Evolutionary conservation across 2,329 filamentous ascomycete genomes (phyloP).

Genomic region (Aspergillus carbonarius): DNA sequence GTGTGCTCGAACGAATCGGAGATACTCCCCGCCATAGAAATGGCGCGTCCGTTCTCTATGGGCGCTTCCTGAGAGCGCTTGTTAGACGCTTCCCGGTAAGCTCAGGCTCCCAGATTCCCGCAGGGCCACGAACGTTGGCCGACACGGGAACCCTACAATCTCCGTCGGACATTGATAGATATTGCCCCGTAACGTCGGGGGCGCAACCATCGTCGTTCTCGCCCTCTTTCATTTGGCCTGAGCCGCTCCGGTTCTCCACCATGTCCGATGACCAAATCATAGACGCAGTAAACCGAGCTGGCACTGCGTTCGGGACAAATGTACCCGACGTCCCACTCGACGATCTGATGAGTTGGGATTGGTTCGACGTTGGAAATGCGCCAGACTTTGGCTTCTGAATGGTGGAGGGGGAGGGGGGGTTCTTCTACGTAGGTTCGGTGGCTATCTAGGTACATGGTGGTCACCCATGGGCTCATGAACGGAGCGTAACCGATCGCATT

Average conservation of each 20-base stretch:
- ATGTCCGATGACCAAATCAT: slow-evolving; percentile 71
- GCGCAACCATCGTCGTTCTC: slow-evolving; percentile 27
- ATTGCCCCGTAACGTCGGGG: slow-evolving; percentile 22
- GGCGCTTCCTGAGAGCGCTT: slow-evolving; percentile 54
- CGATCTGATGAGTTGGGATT: slow-evolving; percentile 59
- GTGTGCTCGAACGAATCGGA: slow-evolving; percentile 68
- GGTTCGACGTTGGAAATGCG: slow-evolving; percentile 48
- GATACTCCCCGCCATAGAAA: slow-evolving; percentile 65
- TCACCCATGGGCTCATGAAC: not conserved
- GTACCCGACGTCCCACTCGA: slow-evolving; percentile 60
- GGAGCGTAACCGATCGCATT: not conserved
- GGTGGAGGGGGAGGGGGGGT: not conserved
- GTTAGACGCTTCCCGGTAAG: slow-evolving; percentile 39
- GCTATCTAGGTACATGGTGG: not conserved
- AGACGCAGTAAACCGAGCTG: slow-evolving; percentile 64
- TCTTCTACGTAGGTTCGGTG: not conserved
- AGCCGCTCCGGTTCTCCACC: slow-evolving; percentile 62
- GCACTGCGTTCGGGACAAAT: slow-evolving; percentile 57
- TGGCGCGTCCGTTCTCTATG: slow-evolving; percentile 63
- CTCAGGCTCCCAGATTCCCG: slow-evolving; percentile 14
- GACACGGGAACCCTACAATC: slow-evolving; percentile 16
- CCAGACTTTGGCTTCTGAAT: slow-evolving; percentile 29
- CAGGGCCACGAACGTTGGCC: slow-evolving; percentile 10
- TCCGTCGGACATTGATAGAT: slow-evolving; percentile 15
- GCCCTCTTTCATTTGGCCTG: slow-evolving; percentile 44